Base-by-base conservation (phyloP, 345 rosid species). In the Populus euphratica region DNA sequence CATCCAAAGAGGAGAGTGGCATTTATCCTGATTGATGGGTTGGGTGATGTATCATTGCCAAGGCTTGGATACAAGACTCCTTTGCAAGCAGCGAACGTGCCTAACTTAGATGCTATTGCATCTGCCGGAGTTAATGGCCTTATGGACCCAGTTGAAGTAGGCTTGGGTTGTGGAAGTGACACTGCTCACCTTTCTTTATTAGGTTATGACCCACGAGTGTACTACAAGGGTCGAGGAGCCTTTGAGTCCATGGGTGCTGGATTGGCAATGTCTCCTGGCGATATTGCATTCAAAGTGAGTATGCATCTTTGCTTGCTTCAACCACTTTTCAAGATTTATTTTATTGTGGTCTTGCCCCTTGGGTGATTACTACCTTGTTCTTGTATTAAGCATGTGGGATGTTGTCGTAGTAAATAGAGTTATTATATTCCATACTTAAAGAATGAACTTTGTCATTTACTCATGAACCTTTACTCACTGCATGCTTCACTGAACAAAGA, bases 81-180 rank as follows among this genome's bases (percentile, higher is more conserved):
- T 71, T 78, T 96, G 78, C 88, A 93, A 82, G 92, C 88, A 73
- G 97, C 98, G 25, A 84, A 86, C 61, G 72, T 90, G 79, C 93
- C 97, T 5, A 89, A 89, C 78, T 77, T 96, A 76, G 98, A 93
- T 80, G 94, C 97, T 31, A 87, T 96, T 70, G 94, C 98, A 59
- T 90, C 97, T 5, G 93, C 98, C 1, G 98, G 99, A 63, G 86
- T 92, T 73, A 96, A 91, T 79, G 99, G 98, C 77, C 88, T 93
- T 41, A 96, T 96, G 99, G 99, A 96, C 77, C 99, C 99, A n/a
- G 99, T 96, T 31, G 99, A 96, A 89, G 98, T 93, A 47, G 98
- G 99, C n/a, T 88, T 96, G 77, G 98, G 90, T 44, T 96, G 99
- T 68, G 99, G 99, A 81, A 96, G 99, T 68, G 99, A 93, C 84